These are phyloP conservation scores for Colletotrichum nymphaeae DNA, from an alignment of 2,329 filamentous ascomycete species.

Conservation along the genomic window DNA sequence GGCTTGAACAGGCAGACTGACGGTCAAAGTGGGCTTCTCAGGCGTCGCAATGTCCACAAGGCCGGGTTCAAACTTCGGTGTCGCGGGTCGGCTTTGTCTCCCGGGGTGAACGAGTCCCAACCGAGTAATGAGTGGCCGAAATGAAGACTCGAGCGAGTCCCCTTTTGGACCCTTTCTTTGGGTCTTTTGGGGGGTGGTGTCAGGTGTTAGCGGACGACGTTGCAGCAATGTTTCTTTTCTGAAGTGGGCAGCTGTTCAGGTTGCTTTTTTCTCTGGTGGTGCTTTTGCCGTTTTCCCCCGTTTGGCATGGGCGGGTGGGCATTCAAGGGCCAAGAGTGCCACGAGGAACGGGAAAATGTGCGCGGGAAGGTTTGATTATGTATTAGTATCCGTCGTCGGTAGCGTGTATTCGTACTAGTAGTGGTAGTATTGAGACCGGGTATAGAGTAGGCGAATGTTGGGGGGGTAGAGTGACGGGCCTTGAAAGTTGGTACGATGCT, in stretches of 20 bases:
- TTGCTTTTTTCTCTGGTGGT: constrained; percentile 14
- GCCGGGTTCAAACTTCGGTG: constrained; percentile 10
- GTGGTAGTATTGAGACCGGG: constrained; percentile 1
- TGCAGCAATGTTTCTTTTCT: constrained; percentile 13
- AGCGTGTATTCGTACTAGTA: neutral
- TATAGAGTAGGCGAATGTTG: neutral
- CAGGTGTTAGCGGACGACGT: constrained; percentile 9
- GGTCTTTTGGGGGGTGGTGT: neutral
- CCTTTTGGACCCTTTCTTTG: neutral
- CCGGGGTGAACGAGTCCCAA: constrained; percentile 20
- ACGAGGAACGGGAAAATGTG: constrained; percentile 16
- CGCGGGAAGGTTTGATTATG: constrained; percentile 21
- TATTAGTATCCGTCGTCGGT: constrained; percentile 8
- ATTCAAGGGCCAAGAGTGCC: constrained; percentile 14
- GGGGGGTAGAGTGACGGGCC: neutral
- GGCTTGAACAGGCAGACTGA: neutral
- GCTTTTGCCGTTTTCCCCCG: constrained; percentile 1
- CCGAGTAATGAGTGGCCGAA: constrained; percentile 24
- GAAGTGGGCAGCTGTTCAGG: neutral
- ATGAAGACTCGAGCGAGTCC: constrained; percentile 9
- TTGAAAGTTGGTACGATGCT: neutral
- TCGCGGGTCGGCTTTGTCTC: constrained; percentile 8
- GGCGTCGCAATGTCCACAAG: constrained; percentile 34
- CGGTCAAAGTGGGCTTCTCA: constrained; percentile 3
- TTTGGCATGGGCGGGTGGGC: constrained; percentile 19